Conservation (phyloP, 2,329 filamentous ascomycete genomes). For the Beauveria sp. region DNA sequence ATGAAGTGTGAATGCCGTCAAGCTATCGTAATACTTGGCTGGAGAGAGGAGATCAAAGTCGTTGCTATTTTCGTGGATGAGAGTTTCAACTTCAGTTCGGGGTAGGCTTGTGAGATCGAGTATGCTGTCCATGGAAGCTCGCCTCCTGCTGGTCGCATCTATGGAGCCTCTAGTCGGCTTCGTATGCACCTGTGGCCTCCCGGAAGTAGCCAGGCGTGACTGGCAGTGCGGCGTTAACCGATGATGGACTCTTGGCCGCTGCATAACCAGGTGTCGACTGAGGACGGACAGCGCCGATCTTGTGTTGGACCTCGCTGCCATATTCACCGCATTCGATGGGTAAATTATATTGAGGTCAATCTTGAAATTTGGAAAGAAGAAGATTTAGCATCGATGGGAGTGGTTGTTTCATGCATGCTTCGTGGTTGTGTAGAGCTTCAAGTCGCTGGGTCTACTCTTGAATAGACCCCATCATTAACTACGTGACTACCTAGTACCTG, state of each 20-base stretch:
- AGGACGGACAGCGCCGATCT: not conserved
- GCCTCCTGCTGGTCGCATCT: not conserved
- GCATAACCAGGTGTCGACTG: not conserved
- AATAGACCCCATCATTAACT: no score
- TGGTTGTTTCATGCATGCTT: no score
- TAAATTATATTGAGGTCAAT: not conserved
- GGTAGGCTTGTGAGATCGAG: not conserved
- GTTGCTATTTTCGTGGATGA: not conserved
- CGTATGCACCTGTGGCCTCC: not conserved
- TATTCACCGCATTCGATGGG: not conserved
- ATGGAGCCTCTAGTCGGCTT: not conserved
- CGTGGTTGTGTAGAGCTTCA: not conserved
- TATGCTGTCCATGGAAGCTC: not conserved
- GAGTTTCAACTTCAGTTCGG: not conserved
- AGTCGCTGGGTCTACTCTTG: not conserved
- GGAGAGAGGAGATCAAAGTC: not conserved
- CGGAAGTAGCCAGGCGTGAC: not conserved
- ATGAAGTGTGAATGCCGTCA: not conserved
- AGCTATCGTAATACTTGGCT: not conserved
- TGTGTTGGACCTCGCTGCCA: not conserved
- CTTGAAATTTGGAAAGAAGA: not conserved
- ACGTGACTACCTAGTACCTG: not conserved
- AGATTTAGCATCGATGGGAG: not conserved
- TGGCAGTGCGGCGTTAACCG: not conserved
- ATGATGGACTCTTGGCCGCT: not conserved